Conservation (phyloP, 345 rosid species). For the Heritiera fomes region DNA sequence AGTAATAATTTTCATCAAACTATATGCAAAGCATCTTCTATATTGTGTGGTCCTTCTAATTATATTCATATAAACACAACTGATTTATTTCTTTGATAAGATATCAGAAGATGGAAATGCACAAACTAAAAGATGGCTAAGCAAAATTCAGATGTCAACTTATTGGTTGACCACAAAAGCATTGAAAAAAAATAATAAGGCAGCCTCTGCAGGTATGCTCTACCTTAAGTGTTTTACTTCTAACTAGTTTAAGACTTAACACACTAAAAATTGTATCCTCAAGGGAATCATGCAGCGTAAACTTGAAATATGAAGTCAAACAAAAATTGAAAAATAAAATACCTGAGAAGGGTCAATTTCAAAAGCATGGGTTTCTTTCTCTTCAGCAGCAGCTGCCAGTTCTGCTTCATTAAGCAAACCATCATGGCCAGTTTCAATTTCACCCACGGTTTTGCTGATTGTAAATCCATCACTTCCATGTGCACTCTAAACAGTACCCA, state of each 20-base stretch:
- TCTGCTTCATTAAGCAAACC: conserved; percentile 84
- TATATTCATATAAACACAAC: too few species aligned
- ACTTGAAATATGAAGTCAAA: neutral
- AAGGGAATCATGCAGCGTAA: neutral
- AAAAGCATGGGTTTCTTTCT: conserved; percentile 89
- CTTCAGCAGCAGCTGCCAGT: conserved; percentile 91
- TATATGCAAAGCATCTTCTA: neutral
- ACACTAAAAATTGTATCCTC: neutral
- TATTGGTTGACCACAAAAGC: neutral
- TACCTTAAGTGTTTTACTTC: neutral
- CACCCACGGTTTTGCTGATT: conserved; percentile 72
- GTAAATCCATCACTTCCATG: conserved; percentile 65
- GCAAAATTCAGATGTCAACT: neutral
- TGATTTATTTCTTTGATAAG: neutral
- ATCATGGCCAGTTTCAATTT: conserved; percentile 56
- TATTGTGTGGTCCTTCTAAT: neutral
- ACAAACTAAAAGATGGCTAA: neutral
- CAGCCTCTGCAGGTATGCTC: neutral
- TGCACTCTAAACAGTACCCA: conserved; percentile 36
- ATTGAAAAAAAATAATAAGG: neutral
- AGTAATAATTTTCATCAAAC: neutral
- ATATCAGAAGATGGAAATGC: neutral
- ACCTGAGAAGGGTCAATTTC: conserved; percentile 93
- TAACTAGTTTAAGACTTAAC: neutral
- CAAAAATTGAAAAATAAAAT: neutral